Evolutionary conservation across 495 filamentous ascomycete genomes (phyloP).

Genomic region (Neurospora sp.): DNA sequence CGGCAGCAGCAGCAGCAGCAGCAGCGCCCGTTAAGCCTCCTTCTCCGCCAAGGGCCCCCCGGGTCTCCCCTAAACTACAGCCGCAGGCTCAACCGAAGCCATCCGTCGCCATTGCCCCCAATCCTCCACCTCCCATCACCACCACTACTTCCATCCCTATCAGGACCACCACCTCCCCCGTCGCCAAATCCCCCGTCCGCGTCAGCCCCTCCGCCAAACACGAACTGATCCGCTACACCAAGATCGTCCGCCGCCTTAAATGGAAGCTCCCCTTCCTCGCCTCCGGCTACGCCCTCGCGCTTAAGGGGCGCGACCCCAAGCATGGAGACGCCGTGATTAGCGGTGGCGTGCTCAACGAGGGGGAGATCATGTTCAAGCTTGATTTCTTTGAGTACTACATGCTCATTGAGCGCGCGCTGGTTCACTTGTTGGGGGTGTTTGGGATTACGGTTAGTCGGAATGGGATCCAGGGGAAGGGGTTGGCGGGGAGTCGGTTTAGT

Average conservation of each 20-base stretch:
- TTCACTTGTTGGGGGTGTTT: constrained; percentile 49
- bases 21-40: background rate
- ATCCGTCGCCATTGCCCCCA: background rate
- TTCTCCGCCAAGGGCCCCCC: background rate
- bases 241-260: constrained; percentile 45
- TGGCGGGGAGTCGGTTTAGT: constrained; percentile 1
- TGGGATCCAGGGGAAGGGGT: background rate
- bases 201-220: constrained; percentile 19
- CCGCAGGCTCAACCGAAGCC: background rate
- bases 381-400: constrained; percentile 65
- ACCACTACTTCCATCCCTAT: background rate
- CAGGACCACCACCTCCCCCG: background rate
- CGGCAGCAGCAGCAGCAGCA: background rate
- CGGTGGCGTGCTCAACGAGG: constrained; percentile 18
- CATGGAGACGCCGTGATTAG: constrained; percentile 4
- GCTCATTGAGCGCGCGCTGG: constrained; percentile 52
- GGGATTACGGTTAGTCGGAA: constrained; percentile 36
- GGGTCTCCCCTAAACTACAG: background rate
- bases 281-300: constrained; percentile 40
- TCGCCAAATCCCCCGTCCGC: background rate
- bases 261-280: constrained; percentile 53
- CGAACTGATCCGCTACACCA: constrained; percentile 44
- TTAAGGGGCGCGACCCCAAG: constrained; percentile 16
- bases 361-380: constrained; percentile 57
- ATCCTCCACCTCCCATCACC: background rate